Conservation (phyloP, 129 eudicot species). For the Mikania micrantha region DNA sequence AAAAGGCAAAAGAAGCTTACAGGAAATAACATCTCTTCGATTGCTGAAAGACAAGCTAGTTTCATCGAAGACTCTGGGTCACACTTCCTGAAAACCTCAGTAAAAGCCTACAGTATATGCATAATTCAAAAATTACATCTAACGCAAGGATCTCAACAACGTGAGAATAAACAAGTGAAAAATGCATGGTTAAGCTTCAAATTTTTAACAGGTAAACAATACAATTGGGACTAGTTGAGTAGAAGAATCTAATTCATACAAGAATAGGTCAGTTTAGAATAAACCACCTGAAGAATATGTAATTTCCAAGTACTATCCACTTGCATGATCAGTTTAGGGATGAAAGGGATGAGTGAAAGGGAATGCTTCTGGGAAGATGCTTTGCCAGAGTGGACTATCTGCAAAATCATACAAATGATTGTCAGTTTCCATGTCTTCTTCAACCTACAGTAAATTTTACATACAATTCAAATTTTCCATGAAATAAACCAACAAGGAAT, state of each 20-base stretch:
- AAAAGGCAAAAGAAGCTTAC: constrained; percentile 44
- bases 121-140: neutral
- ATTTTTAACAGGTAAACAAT: neutral
- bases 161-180: neutral
- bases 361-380: constrained; percentile 51
- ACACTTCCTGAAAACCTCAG: constrained; percentile 55
- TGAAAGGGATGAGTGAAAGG: constrained; percentile 57
- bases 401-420: constrained; percentile 19
- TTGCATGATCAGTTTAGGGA: constrained; percentile 55
- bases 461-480: neutral
- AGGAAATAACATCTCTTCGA: constrained; percentile 66
- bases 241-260: neutral
- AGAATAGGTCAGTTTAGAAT: neutral
- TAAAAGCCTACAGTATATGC: constrained; percentile 62
- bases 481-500: neutral
- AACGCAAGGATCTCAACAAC: constrained; percentile 11
- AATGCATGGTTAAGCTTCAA: neutral
- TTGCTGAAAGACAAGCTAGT: constrained; percentile 68
- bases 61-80: constrained; percentile 63
- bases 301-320: constrained; percentile 57
- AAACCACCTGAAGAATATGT: constrained; percentile 68
- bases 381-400: constrained; percentile 50
- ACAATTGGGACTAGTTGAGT: neutral
- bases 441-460: neutral
- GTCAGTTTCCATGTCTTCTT: constrained; percentile 2